Base-by-base conservation (phyloP, 192 early-diverging fungal genomes). In the Nowakowskiella sp. region DNA sequence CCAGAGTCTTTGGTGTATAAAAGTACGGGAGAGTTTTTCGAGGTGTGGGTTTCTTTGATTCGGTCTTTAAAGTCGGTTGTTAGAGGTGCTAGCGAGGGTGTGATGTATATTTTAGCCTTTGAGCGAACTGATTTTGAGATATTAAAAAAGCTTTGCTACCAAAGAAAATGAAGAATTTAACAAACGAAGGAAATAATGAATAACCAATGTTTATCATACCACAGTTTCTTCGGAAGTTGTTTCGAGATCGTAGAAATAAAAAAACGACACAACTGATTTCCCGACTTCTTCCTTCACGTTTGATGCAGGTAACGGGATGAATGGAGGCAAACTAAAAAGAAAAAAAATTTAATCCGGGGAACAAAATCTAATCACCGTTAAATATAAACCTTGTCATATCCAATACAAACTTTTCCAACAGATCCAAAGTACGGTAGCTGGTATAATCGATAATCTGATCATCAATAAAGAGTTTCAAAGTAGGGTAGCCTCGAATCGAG, bases 401-500 rank as follows among this genome's bases (percentile, higher is more conserved):
- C 57, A 28, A 64, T 44, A 55, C 76, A 68, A 79, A 90, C 13
- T 68, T 59, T 5, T 52, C 29, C 39, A 90, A 50, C 1, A 47
- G 57, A 8, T 77, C 62, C 23, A 76, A 65, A 24, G 78, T 67
- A 27, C 87, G 68, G 19, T 55, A 24, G 5, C 71, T 70, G 31
- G 57, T 50, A 47, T 64, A 80, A 30, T 72, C 71, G 2, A 58
- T 49, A 4, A 39, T 21, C n/a, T 64, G 54, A 25, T 66, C 66
- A 43, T 32, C 42, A 44, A 26, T 24, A 42, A 21, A 77, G 65
- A 84, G 79, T 56, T 77, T 80, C 44, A 97, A 72, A 7, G 91
- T 93, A 24, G 93, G 93, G 63, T 86, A 94, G n/a, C 85, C 89
- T 32, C 72, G 65, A 22, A 97, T 73, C 31, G 74, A 70, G 55